phyloP scores from a whole-genome alignment of 148 eudicot genomes.

The Selenicereus undatus region DNA sequence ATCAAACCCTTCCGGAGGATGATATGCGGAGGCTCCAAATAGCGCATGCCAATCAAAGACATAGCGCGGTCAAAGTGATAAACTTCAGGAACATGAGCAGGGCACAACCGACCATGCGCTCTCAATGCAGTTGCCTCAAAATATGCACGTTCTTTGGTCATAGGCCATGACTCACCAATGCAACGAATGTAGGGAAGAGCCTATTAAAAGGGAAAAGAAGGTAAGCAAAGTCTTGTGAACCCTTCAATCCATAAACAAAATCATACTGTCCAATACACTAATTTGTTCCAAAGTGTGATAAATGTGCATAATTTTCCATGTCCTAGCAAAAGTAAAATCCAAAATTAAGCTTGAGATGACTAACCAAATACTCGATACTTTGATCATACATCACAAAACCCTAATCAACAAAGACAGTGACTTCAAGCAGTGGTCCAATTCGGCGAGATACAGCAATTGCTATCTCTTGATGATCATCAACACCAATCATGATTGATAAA shows the following conservation, averaged over 20 bases:
- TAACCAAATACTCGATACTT: not conserved
- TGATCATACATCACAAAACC: not conserved
- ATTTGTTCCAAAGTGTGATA: not conserved
- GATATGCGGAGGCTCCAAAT: conserved; percentile 96
- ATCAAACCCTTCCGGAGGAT: conserved; percentile 88
- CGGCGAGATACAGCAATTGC: not conserved
- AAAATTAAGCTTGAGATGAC: not conserved
- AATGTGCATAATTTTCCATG: not conserved
- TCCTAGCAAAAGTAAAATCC: not conserved
- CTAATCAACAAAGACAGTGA: not conserved
- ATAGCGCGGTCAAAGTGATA: conserved; percentile 84
- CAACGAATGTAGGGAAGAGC: conserved; percentile 92
- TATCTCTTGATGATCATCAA: not conserved
- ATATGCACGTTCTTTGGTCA: conserved; percentile 92
- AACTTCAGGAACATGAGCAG: conserved; percentile 87
- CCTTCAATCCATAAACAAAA: not conserved
- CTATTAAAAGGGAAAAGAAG: conserved; percentile 29
- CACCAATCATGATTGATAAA: not conserved
- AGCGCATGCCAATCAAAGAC: conserved; percentile 95
- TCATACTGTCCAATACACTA: not conserved
- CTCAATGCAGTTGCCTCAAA: conserved; percentile 70
- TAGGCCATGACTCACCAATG: conserved; percentile 96
- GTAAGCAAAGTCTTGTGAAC: not conserved
- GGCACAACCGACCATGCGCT: conserved; percentile 73
- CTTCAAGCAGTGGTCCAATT: not conserved